Evolutionary conservation across 2,329 filamentous ascomycete species (phyloP).

Genomic region (Sporothrix sp.): DNA sequence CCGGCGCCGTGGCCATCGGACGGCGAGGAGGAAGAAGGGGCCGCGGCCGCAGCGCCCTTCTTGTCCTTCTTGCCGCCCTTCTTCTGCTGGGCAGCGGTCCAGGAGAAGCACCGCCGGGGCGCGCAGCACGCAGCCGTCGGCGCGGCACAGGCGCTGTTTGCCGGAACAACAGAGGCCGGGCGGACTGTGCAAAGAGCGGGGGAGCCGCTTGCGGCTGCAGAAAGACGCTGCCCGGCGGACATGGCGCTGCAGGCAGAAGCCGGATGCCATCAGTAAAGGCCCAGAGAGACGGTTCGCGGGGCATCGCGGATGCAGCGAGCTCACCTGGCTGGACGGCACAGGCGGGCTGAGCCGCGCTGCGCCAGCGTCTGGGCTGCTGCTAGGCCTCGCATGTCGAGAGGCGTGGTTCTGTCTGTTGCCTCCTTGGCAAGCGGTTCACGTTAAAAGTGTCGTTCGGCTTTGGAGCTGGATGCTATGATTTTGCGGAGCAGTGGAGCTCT

Average conservation of each 20-base stretch:
- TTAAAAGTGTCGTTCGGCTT: not conserved
- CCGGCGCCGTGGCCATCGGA: constrained; percentile 7
- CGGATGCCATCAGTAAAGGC: not conserved
- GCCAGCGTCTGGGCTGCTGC: constrained; percentile 7
- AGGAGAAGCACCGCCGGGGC: constrained; percentile 12
- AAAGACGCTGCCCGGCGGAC: not conserved
- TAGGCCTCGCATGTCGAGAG: constrained; percentile 12
- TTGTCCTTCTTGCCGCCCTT: constrained; percentile 18
- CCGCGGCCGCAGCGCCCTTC: not conserved
- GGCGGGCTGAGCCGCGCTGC: constrained; percentile 9
- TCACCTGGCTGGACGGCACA: constrained; percentile 9
- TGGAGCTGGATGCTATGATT: not conserved
- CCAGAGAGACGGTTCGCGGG: not conserved
- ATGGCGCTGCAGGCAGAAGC: not conserved
- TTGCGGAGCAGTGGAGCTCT: not conserved
- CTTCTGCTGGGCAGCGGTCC: constrained; percentile 11
- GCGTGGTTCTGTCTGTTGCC: not conserved
- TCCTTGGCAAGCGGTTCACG: not conserved
- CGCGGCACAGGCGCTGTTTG: not conserved
- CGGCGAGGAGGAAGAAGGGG: not conserved
- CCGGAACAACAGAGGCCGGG: not conserved
- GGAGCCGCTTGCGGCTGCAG: not conserved
- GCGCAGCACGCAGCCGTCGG: no score
- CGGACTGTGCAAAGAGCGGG: not conserved
- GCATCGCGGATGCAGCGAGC: not conserved